Evolutionary conservation across 164 flowering plant species (phyloP), one percentile per base, ranked within the genome.

Genomic region (Stephania japonica): DNA sequence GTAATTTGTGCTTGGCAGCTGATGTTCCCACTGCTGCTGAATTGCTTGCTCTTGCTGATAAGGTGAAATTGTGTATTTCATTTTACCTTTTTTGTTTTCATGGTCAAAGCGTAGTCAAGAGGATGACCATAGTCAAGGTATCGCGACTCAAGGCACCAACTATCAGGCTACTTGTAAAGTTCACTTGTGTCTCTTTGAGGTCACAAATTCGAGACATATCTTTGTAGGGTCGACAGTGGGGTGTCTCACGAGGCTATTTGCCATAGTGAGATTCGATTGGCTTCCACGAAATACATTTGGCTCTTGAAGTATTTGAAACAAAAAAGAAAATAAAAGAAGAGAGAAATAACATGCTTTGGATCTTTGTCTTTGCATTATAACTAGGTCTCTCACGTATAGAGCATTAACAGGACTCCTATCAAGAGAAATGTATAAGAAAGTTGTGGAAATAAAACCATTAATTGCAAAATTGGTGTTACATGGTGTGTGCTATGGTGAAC

Each of bases 1-100:
- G 86, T 68, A 95, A 95, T 81, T 73, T 95, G 75, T 90, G 99
- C 68, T 80, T 92, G 76, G 95, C 97, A 41, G 97, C 97, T 16
- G 97, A 92, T 86, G 97, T 92, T 70, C 81, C 85, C 13, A 89
- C 95, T 64, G 91, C 95, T 42, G 82, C 82, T 21, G 95, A 92
- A 76, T 83, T 92, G 85, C 88, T 92, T 27, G 83, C 77, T 23
- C 76, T 92, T 73, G 97, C 95, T 27, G 91, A 92, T 5, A 90
- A 88, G 91, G 97, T 92, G 23, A 16, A 3, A 1, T 62, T 6
- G 21, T 14, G 21, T 24, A 32, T 32, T 32, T 32, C 38, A 32
- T 69, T 41, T 44, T 6, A 8, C 9, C 14, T 70, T 61, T 76
- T 27, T 18, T 12, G 2, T 12, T 64, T 0, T 25, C 14, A 69